These are phyloP conservation scores for Fusarium robinianum DNA, from an alignment of 2,329 filamentous ascomycete genomes.

Conservation along the genomic window DNA sequence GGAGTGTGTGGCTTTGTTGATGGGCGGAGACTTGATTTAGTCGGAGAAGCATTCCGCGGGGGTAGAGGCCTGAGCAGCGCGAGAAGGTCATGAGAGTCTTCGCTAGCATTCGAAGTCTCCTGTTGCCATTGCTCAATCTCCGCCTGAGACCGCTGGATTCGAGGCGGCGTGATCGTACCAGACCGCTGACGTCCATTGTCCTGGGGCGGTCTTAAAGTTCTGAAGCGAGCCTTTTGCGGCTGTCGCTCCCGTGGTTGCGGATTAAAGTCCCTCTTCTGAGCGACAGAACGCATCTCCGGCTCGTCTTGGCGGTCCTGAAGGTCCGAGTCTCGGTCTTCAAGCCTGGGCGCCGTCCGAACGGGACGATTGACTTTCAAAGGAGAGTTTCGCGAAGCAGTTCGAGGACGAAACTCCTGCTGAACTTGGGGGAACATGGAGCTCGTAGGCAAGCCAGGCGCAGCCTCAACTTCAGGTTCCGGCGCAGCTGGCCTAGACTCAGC, in stretches of 20 bases:
- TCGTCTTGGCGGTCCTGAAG: slow-evolving; percentile 42
- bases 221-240: slow-evolving; percentile 46
- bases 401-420: slow-evolving; percentile 41
- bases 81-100: slow-evolving; percentile 45
- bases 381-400: slow-evolving; percentile 41
- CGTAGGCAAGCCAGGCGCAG: slow-evolving; percentile 38
- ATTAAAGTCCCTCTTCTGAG: slow-evolving; percentile 56
- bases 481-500: slow-evolving; percentile 21
- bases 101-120: slow-evolving; percentile 45
- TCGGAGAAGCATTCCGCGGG: slow-evolving; percentile 56
- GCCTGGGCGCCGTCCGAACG: too few relatives aligned
- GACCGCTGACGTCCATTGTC: slow-evolving; percentile 26
- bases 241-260: slow-evolving; percentile 47
- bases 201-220: slow-evolving; percentile 37
- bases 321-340: too few relatives aligned
- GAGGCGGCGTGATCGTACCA: slow-evolving; percentile 41
- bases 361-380: too few relatives aligned
- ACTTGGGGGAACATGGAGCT: slow-evolving; percentile 48
- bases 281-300: slow-evolving; percentile 42
- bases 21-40: slow-evolving; percentile 61
- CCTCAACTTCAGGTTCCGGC: slow-evolving; percentile 25
- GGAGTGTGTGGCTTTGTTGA: slow-evolving; percentile 62
- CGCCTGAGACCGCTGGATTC: slow-evolving; percentile 48
- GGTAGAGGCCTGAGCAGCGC: slow-evolving; percentile 54
- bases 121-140: slow-evolving; percentile 50